A percentile compares a stretch with the other conserved stretches of the same genome.
phyloP scores from a whole-genome alignment of 2,329 filamentous ascomycete species.

The Chaetomium strumarium region DNA sequence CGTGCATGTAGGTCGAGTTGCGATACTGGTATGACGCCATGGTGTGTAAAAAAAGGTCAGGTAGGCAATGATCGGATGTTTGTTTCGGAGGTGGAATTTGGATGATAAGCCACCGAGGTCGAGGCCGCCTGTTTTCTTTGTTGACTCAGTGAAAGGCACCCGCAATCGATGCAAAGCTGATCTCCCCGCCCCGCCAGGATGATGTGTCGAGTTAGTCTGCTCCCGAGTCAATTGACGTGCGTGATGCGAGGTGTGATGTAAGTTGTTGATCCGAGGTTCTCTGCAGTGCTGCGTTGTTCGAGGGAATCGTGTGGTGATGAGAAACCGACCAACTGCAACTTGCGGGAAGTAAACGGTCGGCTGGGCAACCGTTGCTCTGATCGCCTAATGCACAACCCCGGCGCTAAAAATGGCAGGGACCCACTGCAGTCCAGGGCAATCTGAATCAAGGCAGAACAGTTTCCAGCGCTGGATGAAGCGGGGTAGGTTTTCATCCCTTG shows the following conservation, averaged over 20 bases:
- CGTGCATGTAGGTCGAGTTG: conserved; percentile 47
- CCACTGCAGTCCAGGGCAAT: conserved; percentile 8
- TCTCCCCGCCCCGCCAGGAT: conserved; percentile 13
- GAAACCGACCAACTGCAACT: conserved; percentile 11
- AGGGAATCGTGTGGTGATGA: conserved; percentile 8
- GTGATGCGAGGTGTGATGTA: conserved; percentile 8
- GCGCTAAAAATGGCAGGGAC: conserved; percentile 16
- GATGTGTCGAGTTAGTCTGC: conserved; percentile 2
- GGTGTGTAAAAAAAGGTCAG: background rate
- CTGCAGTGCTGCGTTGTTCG: conserved; percentile 6
- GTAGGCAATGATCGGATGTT: background rate
- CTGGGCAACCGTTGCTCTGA: conserved; percentile 23
- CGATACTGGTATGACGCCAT: conserved; percentile 52
- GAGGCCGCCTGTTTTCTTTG: conserved; percentile 1
- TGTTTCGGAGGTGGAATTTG: conserved; percentile 7
- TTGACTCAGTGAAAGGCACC: conserved; percentile 1
- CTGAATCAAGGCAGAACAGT: conserved; percentile 1
- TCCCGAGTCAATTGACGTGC: conserved; percentile 6
- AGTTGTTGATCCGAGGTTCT: conserved; percentile 7
- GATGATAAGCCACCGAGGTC: conserved; percentile 5
- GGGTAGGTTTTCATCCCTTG: background rate
- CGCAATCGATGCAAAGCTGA: background rate
- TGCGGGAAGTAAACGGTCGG: conserved; percentile 26
- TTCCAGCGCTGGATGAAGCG: background rate
- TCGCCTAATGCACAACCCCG: conserved; percentile 21